Evolutionary conservation across 257 asterid species (phyloP), one percentile per base, ranked within the genome.

Genomic region (Nicotiana undulata): DNA sequence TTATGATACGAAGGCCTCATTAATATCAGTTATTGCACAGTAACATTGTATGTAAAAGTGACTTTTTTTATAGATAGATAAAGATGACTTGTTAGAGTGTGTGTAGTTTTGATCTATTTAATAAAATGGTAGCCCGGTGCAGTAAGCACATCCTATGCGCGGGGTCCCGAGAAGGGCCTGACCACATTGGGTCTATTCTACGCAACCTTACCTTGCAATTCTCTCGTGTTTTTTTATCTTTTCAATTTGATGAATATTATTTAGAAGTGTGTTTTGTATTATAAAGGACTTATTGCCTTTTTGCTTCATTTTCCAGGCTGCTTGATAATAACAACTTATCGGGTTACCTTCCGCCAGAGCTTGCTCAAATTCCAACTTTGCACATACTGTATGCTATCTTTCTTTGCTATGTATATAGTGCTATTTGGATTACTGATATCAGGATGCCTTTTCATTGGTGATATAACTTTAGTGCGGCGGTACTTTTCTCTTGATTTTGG

Each of bases 261-360:
- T 70, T 44, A 70, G 34, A 22, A 53, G 59, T 6, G 59, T 70
- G 34, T 70, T 70, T 44, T 70, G 20, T 56, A 22, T 70, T 44
- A 74, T 49, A 44, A 70, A 22, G 13, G 31, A 70, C 77, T 70
- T 70, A 46, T 74, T n/a, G 16, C 61, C 22, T 56, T 49, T 74
- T 24, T 17, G 60, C 63, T 13, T 60, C 55, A 79, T 37, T 79
- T 70, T 91, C 81, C 97, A 96, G 99, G 90, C 91, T 96, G 90
- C 94, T 96, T 63, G 99, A 96, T 86, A 96, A 91, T 90, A 96
- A 96, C 87, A 90, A 96, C 89, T 87, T 96, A 88, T 88, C 98
- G 0, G 99, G 99, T 79, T 52, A 77, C 86, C 98, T 96, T 87
- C 99, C 98, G 34, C 91, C 94, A 0, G 95, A 90, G 87, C 88